Conservation (phyloP, 192 early-diverging fungal genomes). For the Lobosporangium transversale region DNA sequence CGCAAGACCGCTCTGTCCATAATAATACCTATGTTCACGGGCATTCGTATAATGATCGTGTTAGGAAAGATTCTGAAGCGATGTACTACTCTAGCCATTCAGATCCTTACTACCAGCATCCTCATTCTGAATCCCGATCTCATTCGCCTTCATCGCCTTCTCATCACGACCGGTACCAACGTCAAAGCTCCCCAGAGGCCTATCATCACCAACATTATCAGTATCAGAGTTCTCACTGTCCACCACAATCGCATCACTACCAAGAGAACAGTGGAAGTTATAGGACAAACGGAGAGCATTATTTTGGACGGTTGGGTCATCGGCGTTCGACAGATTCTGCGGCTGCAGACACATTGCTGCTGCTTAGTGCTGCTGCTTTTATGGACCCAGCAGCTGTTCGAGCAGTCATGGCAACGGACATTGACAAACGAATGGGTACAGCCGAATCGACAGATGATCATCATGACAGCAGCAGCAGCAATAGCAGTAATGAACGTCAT, state of each 20-base stretch:
- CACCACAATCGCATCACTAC: constrained; percentile 29
- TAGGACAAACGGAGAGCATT: constrained; percentile 1
- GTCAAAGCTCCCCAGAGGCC: neutral
- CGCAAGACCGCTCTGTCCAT: neutral
- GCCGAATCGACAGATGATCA: neutral
- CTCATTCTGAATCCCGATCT: neutral
- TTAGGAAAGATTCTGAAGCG: constrained; percentile 23
- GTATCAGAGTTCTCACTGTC: constrained; percentile 8
- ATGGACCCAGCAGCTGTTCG: constrained; percentile 35
- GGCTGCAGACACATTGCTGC: constrained; percentile 50
- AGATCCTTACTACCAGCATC: constrained; percentile 5
- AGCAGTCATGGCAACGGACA: neutral
- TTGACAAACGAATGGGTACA: neutral
- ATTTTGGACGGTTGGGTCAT: constrained; percentile 17
- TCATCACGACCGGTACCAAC: constrained; percentile 8
- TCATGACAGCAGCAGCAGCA: neutral
- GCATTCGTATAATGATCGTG: constrained; percentile 4
- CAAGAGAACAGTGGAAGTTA: constrained; percentile 4
- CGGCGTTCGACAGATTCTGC: constrained; percentile 39
- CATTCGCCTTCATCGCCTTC: constrained; percentile 4
- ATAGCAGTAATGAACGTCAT: neutral
- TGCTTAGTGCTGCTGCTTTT: constrained; percentile 46
- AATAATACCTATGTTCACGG: neutral
- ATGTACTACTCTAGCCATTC: neutral
- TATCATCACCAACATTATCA: constrained; percentile 25